Percentiles rank a stretch among this genome's conserved stretches.
These are phyloP conservation scores for Rutstroemia sp. DNA, from an alignment of 2,329 filamentous ascomycete species.

Conservation along the genomic window DNA sequence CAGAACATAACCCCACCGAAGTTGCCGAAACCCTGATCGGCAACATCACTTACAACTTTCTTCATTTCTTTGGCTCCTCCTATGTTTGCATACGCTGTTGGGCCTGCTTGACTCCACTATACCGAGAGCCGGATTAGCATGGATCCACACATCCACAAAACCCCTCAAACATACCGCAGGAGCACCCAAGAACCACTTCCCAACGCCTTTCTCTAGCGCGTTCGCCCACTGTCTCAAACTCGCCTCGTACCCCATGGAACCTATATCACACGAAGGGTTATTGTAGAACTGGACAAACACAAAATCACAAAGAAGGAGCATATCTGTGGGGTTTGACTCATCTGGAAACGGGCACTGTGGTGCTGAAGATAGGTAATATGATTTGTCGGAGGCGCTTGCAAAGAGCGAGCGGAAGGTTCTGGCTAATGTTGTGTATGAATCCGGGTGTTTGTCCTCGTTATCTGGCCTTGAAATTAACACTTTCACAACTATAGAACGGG, in stretches of 20 bases:
- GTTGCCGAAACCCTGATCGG: conserved; percentile 23
- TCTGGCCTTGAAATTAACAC: conserved; percentile 18
- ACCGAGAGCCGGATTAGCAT: background rate
- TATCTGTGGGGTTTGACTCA: conserved; percentile 27
- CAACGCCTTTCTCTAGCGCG: conserved; percentile 14
- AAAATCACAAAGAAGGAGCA: conserved; percentile 32
- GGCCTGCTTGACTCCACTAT: conserved; percentile 23
- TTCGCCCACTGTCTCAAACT: conserved; percentile 30
- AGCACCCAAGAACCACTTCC: conserved; percentile 32
- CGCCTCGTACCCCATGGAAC: conserved; percentile 20
- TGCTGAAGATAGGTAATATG: conserved; percentile 33
- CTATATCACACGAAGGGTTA: conserved; percentile 31
- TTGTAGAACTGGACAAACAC: conserved; percentile 38
- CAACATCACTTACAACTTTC: conserved; percentile 27
- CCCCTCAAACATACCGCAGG: conserved; percentile 13
- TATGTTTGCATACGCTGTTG: conserved; percentile 29
- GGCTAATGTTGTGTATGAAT: conserved; percentile 28
- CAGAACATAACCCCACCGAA: conserved; percentile 37
- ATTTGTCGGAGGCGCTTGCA: conserved; percentile 15
- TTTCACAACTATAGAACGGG: background rate
- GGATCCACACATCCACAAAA: background rate
- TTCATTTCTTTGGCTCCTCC: conserved; percentile 22
- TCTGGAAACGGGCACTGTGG: conserved; percentile 36
- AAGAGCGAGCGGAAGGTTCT: conserved; percentile 25
- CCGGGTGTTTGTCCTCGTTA: conserved; percentile 28